Base-by-base conservation (phyloP, 768 basidiomycete genomes). In the Suillus placidus region DNA sequence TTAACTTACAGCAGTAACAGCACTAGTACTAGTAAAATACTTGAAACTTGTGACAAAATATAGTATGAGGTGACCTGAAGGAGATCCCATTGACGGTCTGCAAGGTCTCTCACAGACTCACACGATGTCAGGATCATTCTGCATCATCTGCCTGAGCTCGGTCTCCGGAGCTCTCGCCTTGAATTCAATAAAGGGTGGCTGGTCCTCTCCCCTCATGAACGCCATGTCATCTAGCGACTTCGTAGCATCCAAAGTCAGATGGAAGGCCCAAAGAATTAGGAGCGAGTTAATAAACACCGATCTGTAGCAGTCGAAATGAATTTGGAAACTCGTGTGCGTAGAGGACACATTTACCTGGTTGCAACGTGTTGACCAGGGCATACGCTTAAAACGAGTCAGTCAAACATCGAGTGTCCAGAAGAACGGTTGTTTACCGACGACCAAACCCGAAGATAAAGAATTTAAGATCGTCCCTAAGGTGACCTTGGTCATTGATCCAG, bases 381-480 rank as follows among this genome's bases (percentile, higher is more conserved):
- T 32, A 52, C 16, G 30, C 51, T 52, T 18, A 16, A 26, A 23
- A 32, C 7, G 30, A 49, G 8, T 52, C 51, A 18, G 51, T 52
- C 26, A 18, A 18, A 18, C 18, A 8, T 52, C 2, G 16, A 32
- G 51, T 32, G 26, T 52, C 16, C 16, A 52, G 16, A 52, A 18
- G 30, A 52, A 32, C 30, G 16, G 30, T 18, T 32, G 9, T 32
- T 52, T 32, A 52, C 51, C 51, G 51, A 32, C 51, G 51, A 32
- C 51, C 51, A 32, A 52, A 52, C 51, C 51, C 51, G 16, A 52
- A 52, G 51, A 52, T 18, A 18, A 52, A 52, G 51, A 30, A 52
- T 52, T 32, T 52, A 52, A 52, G 51, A 20, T 32, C 16, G 8
- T 52, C 51, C 30, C 30, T 7, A 32, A 52, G 30, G 51, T 30